Conservation (phyloP, 768 basidiomycete species). For the Leccinum rimulosum region DNA sequence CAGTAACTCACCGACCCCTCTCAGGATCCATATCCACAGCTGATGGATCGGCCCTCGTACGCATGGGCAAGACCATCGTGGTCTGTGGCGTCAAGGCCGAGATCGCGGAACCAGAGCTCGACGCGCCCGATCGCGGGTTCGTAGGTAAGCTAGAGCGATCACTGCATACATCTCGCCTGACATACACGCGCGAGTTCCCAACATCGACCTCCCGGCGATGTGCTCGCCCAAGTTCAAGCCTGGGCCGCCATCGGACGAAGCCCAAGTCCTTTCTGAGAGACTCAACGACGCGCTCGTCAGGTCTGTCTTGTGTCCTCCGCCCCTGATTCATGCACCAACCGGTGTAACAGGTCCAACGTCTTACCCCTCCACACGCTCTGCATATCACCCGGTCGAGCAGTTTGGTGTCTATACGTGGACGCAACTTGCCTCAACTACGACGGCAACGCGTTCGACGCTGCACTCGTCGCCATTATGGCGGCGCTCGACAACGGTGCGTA, state of each 20-base stretch:
- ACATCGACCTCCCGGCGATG: constrained; percentile 89
- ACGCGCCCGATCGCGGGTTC: constrained; percentile 72
- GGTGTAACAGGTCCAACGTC: constrained; percentile 52
- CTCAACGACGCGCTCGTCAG: constrained; percentile 74
- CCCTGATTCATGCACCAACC: background rate
- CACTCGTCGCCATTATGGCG: constrained; percentile 81
- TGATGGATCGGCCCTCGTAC: constrained; percentile 87
- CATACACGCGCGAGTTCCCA: constrained; percentile 63
- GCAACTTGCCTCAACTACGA: constrained; percentile 96
- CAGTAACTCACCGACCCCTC: background rate
- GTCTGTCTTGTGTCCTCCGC: constrained; percentile 38
- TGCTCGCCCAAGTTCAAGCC: constrained; percentile 94
- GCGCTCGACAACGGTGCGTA: constrained; percentile 81
- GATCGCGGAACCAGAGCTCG: constrained; percentile 85
- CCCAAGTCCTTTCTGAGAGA: constrained; percentile 84
- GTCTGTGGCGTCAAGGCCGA: constrained; percentile 97
- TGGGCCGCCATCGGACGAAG: constrained; percentile 92
- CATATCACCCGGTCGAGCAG: constrained; percentile 78
- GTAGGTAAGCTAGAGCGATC: constrained; percentile 54
- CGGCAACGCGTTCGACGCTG: constrained; percentile 92
- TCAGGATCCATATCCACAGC: constrained; percentile 89
- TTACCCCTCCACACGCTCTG: constrained; percentile 68
- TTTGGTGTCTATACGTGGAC: constrained; percentile 94
- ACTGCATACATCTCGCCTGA: background rate
- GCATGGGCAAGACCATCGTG: constrained; percentile 89